Evolutionary conservation across 345 rosid genomes (phyloP), one percentile per base, ranked within the genome.

Genomic region (Leavenworthia alabamica): DNA sequence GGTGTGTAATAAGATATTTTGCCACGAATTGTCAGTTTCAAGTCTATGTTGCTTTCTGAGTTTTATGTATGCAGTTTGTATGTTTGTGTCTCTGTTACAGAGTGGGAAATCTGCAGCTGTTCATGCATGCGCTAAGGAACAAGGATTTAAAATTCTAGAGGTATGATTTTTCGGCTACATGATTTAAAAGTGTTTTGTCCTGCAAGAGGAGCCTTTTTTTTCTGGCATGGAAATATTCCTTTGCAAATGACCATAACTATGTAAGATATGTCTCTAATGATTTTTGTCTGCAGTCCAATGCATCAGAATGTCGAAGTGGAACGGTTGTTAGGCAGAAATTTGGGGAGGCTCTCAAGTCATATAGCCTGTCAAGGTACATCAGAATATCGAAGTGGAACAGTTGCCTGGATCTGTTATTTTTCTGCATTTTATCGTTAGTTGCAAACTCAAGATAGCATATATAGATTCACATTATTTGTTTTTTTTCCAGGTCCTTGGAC

Each of bases 61-160:
- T 64, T 49, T 56, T 52, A 32, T 48, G 26, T 48, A 40, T 22
- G 37, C 11, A 7, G 40, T 22, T 33, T 53, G 26, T 49, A 31
- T 52, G 26, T 8, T 51, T 60, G 54, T 62, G 47, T 19, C 12
- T 67, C 48, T 68, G 73, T 67, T 78, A 73, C 90, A 93, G 97
- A 80, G 99, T 77, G 97, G 99, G 74, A 93, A 93, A 68, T 87
- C 97, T 66, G 90, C 97, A 20, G 95, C 95, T 62, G 67, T 93
- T 56, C 82, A 78, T 46, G 96, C 99, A 58, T 93, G 99, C 70
- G 99, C 97, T 2, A 82, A 78, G 77, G 99, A 89, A 72, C 88
- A 87, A 60, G 96, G 92, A 31, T 93, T 81, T 55, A 79, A 83
- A 85, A 76, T 93, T 62, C 77, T 89, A 37, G 99, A 93, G 97